Evolutionary conservation across 306 rosid species (phyloP).

Genomic region (Biancaea sappan): DNA sequence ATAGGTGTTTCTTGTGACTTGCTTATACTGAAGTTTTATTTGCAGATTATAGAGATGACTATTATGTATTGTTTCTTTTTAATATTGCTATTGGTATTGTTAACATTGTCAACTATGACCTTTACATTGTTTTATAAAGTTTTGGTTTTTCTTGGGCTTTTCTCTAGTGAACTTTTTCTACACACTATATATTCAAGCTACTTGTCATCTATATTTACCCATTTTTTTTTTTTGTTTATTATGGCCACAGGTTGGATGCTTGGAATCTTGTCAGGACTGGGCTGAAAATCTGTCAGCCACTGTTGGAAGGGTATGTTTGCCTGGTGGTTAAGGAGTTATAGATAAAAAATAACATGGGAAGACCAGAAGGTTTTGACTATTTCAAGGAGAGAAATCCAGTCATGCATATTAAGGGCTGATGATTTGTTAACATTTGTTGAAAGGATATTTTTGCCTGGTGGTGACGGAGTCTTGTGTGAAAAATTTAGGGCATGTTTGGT

Average conservation of each 20-base stretch:
- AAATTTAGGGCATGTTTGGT: too few relatives aligned
- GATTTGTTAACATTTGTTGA: too few relatives aligned
- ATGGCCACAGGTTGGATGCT: constrained; percentile 37
- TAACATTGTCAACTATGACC: background rate
- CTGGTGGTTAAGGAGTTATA: too few relatives aligned
- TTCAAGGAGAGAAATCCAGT: too few relatives aligned
- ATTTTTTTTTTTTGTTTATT: constrained; percentile 14
- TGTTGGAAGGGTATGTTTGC: too few relatives aligned
- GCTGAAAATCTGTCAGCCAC: too few relatives aligned
- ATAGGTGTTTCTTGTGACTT: background rate
- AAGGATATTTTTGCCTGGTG: too few relatives aligned
- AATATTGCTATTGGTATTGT: background rate
- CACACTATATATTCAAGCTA: background rate
- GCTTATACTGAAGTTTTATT: background rate
- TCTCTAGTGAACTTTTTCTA: background rate
- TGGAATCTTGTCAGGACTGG: background rate
- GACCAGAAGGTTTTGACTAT: too few relatives aligned
- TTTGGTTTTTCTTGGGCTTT: background rate
- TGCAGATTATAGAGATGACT: background rate
- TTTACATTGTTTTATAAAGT: background rate
- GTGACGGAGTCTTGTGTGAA: too few relatives aligned
- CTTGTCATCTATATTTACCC: background rate
- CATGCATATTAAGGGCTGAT: too few relatives aligned
- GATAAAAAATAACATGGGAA: too few relatives aligned
- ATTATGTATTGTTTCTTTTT: background rate